Evolutionary conservation across 139 green algal genomes (phyloP).

Genomic region (Volvox africanus): DNA sequence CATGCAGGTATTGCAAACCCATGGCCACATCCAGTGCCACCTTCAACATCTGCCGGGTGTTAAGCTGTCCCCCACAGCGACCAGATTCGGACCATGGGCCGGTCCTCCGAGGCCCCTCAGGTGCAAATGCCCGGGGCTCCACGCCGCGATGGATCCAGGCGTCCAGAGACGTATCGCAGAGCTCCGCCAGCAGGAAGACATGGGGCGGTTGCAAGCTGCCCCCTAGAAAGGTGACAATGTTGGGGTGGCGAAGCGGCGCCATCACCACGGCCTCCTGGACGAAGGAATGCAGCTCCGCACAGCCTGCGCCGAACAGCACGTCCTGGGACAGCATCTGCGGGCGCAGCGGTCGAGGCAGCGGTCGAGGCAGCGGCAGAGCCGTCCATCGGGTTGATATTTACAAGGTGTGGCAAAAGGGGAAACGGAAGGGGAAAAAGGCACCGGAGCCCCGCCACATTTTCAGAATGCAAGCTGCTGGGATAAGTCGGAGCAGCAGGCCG

Average conservation of each 20-base stretch:
- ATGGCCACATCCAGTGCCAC: slow-evolving; percentile 32
- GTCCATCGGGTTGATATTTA: background rate
- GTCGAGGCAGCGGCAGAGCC: background rate
- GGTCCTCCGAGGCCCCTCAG: background rate
- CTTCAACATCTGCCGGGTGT: background rate
- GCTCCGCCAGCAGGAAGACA: slow-evolving; percentile 55
- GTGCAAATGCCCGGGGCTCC: background rate
- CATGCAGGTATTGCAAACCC: slow-evolving; percentile 41
- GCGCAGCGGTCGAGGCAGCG: background rate
- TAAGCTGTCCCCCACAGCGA: background rate
- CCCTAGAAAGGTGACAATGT: slow-evolving; percentile 63
- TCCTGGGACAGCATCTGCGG: slow-evolving; percentile 13
- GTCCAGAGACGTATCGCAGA: slow-evolving; percentile 22
- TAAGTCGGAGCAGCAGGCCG: no score
- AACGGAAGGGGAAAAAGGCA: no score
- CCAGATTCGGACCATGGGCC: no score
- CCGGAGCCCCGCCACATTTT: no score
- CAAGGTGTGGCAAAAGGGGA: no score
- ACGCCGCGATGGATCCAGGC: background rate
- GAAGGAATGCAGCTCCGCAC: slow-evolving; percentile 28
- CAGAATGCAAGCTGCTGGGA: no score
- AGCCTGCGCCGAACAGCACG: slow-evolving; percentile 5
- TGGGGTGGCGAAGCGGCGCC: slow-evolving; percentile 59
- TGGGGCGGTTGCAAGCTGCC: slow-evolving; percentile 46
- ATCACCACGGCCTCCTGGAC: slow-evolving; percentile 63